Base-by-base conservation (phyloP, 73 alveolate species). In the Symbiodinium natans region DNA sequence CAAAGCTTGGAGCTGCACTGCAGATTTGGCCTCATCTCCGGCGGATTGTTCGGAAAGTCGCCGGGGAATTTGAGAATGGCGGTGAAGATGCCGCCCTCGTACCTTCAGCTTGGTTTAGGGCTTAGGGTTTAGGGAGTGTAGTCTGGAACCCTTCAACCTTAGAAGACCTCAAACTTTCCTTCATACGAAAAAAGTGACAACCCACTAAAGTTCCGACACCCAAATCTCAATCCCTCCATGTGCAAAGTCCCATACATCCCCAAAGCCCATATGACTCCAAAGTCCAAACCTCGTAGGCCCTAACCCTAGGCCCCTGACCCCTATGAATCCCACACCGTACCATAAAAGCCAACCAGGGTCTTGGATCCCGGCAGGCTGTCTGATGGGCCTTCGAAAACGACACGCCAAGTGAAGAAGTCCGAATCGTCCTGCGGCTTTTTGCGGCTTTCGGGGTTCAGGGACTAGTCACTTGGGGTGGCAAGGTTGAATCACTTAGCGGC, bases 1-100 rank as follows among this genome's bases (percentile, higher is more conserved):
- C n/a, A n/a, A n/a, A n/a, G n/a, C n/a, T 48, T 48, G 23, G 63
- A 48, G 63, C 23, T 8, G 8, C 23, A 17, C 63, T 17, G 23
- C 8, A 48, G 17, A 90, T 41, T 94, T 95, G 99, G 99, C 97
- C 93, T 99, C 99, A 99, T 99, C 92, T 99, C 99, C 5, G 99
- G 99, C 19, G 99, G 99, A 73, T 93, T 99, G 99, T 99, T 97
- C 36, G 99, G 99, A 99, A 99, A 99, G 99, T 99, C 99, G 2
- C 99, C 99, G 0, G 99, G 99, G 86, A 99, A 99, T 88, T 94
- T 99, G 82, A 99, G 99, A 27, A 93, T 92, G 48, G 99, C 99
- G 63, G 99, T 99, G 95, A 99, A 99, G 86, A 99, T 90, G 42
- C 99, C 99, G 29, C 99, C 99, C 99, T 99, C 99, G 74, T 99